phyloP scores from a whole-genome alignment of 2,329 filamentous ascomycete species.

The Drechslera avenae region DNA sequence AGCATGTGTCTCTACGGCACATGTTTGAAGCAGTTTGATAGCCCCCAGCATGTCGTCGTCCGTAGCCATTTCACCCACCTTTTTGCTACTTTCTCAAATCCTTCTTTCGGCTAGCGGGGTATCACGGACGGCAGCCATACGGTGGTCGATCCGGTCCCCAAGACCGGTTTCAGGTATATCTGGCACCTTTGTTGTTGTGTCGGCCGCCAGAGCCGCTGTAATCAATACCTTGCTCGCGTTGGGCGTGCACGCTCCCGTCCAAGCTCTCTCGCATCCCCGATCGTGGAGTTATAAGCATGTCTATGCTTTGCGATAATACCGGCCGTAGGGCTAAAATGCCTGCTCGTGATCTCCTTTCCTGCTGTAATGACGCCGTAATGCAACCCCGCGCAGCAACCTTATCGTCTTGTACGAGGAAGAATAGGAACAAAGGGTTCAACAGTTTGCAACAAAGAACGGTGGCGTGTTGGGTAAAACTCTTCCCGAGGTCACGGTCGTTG shows the following conservation, averaged over 20 bases:
- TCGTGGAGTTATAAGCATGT: neutral
- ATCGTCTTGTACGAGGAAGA: neutral
- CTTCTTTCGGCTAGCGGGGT: neutral
- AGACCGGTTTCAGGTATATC: constrained; percentile 28
- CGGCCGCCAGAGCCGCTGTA: constrained; percentile 5
- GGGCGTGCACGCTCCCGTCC: neutral
- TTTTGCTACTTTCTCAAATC: constrained; percentile 1
- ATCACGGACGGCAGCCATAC: constrained; percentile 3
- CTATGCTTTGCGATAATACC: neutral
- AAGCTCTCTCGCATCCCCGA: constrained; percentile 5
- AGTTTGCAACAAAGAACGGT: neutral
- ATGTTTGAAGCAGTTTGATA: constrained; percentile 15
- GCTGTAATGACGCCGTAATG: neutral
- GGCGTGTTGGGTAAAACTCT: neutral
- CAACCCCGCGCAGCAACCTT: neutral
- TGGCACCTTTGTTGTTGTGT: constrained; percentile 1
- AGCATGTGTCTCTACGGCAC: constrained; percentile 6
- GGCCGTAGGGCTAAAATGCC: neutral
- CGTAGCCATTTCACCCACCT: neutral
- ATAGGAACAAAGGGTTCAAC: neutral
- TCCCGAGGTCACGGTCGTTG: constrained; percentile 11
- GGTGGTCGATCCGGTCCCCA: constrained; percentile 17
- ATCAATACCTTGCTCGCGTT: constrained; percentile 3
- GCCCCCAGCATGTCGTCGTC: constrained; percentile 4
- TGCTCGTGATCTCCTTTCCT: neutral